Evolutionary conservation across 257 asterid species (phyloP).

Genomic region (Primulina huaijiensis): DNA sequence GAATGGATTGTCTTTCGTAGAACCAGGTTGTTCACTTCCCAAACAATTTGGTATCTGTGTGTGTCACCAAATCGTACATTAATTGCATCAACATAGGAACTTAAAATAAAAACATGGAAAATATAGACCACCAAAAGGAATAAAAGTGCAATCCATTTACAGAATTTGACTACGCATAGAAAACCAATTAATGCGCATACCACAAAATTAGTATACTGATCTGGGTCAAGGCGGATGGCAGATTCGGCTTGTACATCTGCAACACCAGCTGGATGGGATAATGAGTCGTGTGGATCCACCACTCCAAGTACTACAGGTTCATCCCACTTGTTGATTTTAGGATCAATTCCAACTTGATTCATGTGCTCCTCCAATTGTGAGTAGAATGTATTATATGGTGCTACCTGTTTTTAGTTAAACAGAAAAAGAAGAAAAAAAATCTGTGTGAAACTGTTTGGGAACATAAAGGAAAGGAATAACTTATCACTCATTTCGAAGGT

Average conservation of each 20-base stretch:
- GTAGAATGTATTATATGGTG: conserved; percentile 79
- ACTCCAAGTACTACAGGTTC: conserved; percentile 78
- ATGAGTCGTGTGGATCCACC: conserved; percentile 92
- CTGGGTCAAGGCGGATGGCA: conserved; percentile 75
- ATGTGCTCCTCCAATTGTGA: conserved; percentile 75
- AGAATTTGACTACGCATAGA: conserved; percentile 8
- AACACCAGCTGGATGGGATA: conserved; percentile 92
- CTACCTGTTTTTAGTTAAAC: conserved; percentile 53
- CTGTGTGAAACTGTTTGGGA: conserved; percentile 10
- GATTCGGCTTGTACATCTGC: conserved; percentile 89
- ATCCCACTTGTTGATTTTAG: conserved; percentile 78
- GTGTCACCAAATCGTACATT: conserved; percentile 20
- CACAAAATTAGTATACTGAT: conserved; percentile 74
- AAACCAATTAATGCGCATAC: conserved; percentile 36
- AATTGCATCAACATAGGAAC: conserved; percentile 20
- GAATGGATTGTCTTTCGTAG: conserved; percentile 79
- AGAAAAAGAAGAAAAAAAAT: not conserved
- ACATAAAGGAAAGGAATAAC: conserved; percentile 12
- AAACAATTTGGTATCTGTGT: conserved; percentile 80
- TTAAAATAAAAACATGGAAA: conserved; percentile 10
- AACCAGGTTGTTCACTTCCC: conserved; percentile 59
- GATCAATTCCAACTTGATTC: conserved; percentile 71
- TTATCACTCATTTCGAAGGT: conserved; percentile 6
- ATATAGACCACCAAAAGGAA: not conserved
- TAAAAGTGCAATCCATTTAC: not conserved